A percentile compares a stretch with the other conserved stretches of the same genome.
phyloP scores from a whole-genome alignment of 768 basidiomycete species.

The Naganishia onofrii region DNA sequence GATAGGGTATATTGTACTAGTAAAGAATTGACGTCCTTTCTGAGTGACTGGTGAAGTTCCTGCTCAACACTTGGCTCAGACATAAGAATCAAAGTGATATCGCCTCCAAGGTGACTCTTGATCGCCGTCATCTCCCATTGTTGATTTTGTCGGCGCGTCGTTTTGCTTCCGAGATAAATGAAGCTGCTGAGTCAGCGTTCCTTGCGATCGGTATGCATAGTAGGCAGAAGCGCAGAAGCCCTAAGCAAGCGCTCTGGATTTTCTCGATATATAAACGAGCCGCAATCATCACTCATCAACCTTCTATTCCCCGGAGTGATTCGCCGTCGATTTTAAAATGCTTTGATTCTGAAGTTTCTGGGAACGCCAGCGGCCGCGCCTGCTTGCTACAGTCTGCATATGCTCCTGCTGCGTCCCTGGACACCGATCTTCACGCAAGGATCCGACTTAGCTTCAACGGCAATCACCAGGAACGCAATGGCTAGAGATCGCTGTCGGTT shows the following conservation, averaged over 20 bases:
- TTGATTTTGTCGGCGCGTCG: conserved; percentile 24
- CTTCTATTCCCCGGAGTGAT: too few species aligned
- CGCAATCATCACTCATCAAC: background rate
- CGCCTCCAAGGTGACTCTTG: conserved; percentile 1
- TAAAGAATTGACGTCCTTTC: background rate
- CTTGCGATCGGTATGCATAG: background rate
- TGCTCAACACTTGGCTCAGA: too few species aligned
- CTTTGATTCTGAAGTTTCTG: background rate
- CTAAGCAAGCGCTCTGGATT: conserved; percentile 1
- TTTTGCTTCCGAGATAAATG: background rate
- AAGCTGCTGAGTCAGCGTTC: conserved; percentile 5
- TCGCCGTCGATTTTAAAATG: background rate
- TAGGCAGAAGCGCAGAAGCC: background rate
- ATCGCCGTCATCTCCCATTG: conserved; percentile 17
- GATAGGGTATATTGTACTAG: background rate
- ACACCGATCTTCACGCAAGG: background rate
- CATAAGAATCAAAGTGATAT: background rate
- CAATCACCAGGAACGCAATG: conserved; percentile 10
- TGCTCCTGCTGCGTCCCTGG: conserved; percentile 18
- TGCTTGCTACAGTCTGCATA: conserved; percentile 14
- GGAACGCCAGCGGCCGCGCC: conserved; percentile 3
- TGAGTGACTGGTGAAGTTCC: background rate
- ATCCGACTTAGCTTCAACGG: background rate
- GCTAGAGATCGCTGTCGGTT: conserved; percentile 3
- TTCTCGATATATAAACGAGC: background rate